Conservation (phyloP, 257 asterid species). For the Penstemon davidsonii region DNA sequence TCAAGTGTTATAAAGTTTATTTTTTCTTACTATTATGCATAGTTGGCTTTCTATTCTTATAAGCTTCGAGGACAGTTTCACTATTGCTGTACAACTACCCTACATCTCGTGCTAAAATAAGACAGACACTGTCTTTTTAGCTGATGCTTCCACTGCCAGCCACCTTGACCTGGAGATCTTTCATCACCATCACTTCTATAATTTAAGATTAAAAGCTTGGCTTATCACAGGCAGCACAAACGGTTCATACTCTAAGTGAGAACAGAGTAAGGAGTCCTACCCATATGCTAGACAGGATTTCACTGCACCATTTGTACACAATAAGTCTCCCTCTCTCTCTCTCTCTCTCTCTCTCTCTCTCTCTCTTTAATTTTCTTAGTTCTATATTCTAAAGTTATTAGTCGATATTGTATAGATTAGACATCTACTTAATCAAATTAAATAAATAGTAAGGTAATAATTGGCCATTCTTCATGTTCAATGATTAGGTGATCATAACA, state of each 20-base stretch:
- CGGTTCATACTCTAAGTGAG: background rate
- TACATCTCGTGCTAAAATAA: background rate
- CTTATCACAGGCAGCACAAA: background rate
- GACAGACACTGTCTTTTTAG: background rate
- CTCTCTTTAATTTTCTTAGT: conserved; percentile 2
- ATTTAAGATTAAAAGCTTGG: background rate
- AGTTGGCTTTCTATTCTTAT: background rate
- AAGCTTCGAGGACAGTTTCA: background rate
- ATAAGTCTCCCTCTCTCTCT: no score
- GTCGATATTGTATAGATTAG: background rate
- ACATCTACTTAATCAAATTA: background rate
- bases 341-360: background rate
- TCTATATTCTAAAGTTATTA: background rate
- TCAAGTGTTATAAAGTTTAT: background rate
- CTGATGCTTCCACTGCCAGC: background rate
- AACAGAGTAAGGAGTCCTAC: background rate
- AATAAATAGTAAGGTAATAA: background rate
- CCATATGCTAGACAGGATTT: no score
- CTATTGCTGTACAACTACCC: background rate
- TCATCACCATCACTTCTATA: background rate
- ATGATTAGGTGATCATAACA: conserved; percentile 1
- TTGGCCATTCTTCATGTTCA: conserved; percentile 3
- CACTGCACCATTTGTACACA: no score
- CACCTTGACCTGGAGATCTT: background rate
- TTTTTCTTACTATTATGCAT: conserved; percentile 4